These are phyloP conservation scores for Heimioporus punctisporus DNA, from an alignment of 1,284 basidiomycete genomes.

Conservation along the genomic window DNA sequence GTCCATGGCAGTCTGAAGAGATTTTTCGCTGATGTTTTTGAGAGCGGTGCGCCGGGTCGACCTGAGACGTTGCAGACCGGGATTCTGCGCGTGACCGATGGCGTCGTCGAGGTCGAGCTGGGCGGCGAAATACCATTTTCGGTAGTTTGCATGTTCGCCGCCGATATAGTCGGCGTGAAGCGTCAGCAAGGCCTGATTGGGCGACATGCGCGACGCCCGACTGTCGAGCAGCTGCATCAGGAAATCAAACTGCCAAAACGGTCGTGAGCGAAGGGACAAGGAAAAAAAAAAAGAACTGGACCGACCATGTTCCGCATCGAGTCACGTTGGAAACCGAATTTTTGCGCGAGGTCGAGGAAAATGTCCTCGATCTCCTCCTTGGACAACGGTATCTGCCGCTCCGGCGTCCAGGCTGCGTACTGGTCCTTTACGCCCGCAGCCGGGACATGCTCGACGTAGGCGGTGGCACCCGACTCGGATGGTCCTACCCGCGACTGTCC, in stretches of 20 bases:
- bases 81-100: slow-evolving; percentile 92
- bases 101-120: slow-evolving; percentile 99
- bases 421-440: slow-evolving; percentile 65
- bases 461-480: slow-evolving; percentile 60
- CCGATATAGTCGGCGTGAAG: slow-evolving; percentile 99
- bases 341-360: slow-evolving; percentile 97
- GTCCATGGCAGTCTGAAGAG: slow-evolving; percentile 84
- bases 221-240: slow-evolving; percentile 98
- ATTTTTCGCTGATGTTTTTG: slow-evolving; percentile 69
- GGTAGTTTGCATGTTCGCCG: slow-evolving; percentile 95
- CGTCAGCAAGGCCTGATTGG: slow-evolving; percentile 93
- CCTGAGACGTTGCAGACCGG: slow-evolving; percentile 83
- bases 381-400: slow-evolving; percentile 92
- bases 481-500: slow-evolving; percentile 58
- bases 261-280: neutral
- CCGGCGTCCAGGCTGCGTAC: slow-evolving; percentile 93
- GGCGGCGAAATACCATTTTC: slow-evolving; percentile 99
- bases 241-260: slow-evolving; percentile 81
- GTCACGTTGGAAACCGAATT: slow-evolving; percentile 98
- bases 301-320: slow-evolving; percentile 90
- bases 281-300: slow-evolving; percentile 5
- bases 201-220: slow-evolving; percentile 96
- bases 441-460: slow-evolving; percentile 56
- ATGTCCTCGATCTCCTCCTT: slow-evolving; percentile 99
- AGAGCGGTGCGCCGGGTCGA: slow-evolving; percentile 54